Conservation (phyloP, 176 grass and related monocot species). For the Puya raimondii region DNA sequence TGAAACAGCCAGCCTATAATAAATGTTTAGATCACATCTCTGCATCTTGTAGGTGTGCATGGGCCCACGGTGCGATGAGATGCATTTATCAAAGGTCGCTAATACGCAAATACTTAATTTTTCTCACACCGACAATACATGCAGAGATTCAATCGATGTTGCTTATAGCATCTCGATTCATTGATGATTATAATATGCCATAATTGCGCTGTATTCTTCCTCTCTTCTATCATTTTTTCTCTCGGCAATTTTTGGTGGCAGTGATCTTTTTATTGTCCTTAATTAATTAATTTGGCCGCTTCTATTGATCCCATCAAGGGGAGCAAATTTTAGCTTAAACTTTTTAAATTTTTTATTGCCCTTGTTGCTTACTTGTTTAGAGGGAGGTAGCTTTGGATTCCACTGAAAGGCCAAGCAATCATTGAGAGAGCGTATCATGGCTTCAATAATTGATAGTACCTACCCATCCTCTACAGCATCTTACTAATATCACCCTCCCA, state of each 20-base stretch:
- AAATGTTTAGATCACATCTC: conserved; percentile 12
- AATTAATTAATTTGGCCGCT: background rate
- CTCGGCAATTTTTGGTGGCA: background rate
- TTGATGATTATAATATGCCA: too few relatives aligned
- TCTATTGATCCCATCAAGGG: background rate
- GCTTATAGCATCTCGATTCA: too few relatives aligned
- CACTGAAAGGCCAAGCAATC: background rate
- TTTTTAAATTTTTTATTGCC: background rate
- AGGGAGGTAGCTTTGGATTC: background rate
- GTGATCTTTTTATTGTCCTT: background rate
- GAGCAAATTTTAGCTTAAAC: background rate
- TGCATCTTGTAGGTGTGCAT: background rate
- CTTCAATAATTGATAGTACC: background rate
- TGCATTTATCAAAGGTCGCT: too few relatives aligned
- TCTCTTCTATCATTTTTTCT: too few relatives aligned
- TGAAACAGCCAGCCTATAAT: background rate
- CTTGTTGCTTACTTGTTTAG: background rate
- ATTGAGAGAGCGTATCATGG: background rate
- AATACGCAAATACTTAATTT: too few relatives aligned
- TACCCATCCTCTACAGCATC: background rate
- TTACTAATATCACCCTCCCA: too few relatives aligned
- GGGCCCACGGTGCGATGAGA: too few relatives aligned
- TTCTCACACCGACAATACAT: too few relatives aligned
- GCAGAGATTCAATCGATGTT: too few relatives aligned
- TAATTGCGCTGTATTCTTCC: too few relatives aligned